Conservation (phyloP, 2,329 filamentous ascomycete genomes). For the Sordariomycetes sp. region DNA sequence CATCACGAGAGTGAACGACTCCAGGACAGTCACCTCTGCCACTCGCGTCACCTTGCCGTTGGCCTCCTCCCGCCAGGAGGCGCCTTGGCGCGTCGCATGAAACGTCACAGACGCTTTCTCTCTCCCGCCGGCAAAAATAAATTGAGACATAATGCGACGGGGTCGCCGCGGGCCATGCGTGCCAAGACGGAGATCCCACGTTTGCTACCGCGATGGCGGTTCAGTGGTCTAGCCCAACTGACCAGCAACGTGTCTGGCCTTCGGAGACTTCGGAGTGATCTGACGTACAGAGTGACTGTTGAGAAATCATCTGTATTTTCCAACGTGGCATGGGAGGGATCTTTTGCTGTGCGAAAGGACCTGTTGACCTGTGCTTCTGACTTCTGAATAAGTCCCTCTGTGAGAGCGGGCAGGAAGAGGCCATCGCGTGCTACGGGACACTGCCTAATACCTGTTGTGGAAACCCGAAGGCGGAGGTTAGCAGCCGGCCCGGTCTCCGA, state of each 20-base stretch:
- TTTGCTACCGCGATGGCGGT: neutral
- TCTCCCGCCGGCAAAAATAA: slow-evolving; percentile 3
- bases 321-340: neutral
- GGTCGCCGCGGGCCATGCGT: neutral
- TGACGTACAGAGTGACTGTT: neutral
- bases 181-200: slow-evolving; percentile 4
- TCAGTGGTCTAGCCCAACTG: neutral
- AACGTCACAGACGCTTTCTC: slow-evolving; percentile 2
- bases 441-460: neutral
- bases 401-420: neutral
- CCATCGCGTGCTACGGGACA: neutral
- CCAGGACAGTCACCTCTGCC: neutral
- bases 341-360: neutral
- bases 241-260: no score
- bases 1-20: neutral
- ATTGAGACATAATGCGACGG: slow-evolving; percentile 1
- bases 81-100: slow-evolving; percentile 1
- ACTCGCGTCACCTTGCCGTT: neutral
- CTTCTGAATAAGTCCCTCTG: neutral
- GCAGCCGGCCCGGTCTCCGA: neutral
- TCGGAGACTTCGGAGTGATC: no score
- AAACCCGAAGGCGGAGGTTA: neutral
- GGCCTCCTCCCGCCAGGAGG: neutral
- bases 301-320: neutral
- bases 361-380: neutral